Evolutionary conservation across 352 stramenopile species (phyloP).

Genomic region (Globisporangium perplexum): DNA sequence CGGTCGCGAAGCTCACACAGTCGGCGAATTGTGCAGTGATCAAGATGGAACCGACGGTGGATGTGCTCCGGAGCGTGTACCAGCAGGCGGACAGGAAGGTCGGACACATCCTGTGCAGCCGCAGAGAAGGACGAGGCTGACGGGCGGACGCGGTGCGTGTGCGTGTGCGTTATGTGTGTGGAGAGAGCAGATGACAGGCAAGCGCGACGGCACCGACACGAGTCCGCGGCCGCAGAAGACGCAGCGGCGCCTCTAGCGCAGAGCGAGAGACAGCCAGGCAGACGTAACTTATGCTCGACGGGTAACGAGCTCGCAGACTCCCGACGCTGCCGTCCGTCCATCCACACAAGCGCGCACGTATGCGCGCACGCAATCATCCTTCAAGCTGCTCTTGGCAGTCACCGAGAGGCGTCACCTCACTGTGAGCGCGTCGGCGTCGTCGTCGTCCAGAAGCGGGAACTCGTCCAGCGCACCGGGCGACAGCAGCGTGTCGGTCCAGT

Average conservation of each 20-base stretch:
- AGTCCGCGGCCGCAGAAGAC: constrained; percentile 27
- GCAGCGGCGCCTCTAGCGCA: constrained; percentile 16
- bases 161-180: neutral
- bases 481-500: constrained; percentile 71
- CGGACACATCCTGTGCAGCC: neutral
- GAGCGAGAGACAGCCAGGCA: neutral
- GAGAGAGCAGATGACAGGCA: constrained; percentile 13
- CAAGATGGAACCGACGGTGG: constrained; percentile 30
- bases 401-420: neutral
- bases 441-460: constrained; percentile 34
- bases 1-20: too few relatives aligned
- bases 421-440: constrained; percentile 12
- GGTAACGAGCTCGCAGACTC: neutral
- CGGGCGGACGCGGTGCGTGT: too few relatives aligned
- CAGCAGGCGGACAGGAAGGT: constrained; percentile 62
- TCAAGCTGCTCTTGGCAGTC: too few relatives aligned
- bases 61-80: constrained; percentile 36
- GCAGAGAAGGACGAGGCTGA: too few relatives aligned
- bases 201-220: constrained; percentile 19
- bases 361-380: neutral
- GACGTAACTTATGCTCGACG: neutral
- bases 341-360: neutral
- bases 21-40: constrained; percentile 64
- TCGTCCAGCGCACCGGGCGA: constrained; percentile 37
- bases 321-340: neutral